Evolutionary conservation across 2,329 filamentous ascomycete species (phyloP).

Genomic region (Aschersonia sp.): DNA sequence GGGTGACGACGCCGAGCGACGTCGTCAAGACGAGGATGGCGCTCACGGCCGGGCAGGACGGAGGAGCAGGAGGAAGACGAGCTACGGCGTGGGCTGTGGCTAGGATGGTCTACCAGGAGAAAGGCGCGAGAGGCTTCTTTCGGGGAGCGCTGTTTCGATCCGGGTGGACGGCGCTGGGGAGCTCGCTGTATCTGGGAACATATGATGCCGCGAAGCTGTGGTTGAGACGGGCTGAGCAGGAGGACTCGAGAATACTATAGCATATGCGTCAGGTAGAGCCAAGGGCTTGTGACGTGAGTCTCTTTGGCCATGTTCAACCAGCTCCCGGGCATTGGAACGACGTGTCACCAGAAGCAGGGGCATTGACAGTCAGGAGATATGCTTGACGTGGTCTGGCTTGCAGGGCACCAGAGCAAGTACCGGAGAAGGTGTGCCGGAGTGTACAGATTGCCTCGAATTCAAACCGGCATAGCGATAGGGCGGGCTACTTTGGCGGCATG

Average conservation of each 20-base stretch:
- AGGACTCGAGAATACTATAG: constrained; percentile 19
- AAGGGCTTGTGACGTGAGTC: too few relatives aligned
- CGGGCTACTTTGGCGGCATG: too few relatives aligned
- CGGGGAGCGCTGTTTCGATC: constrained; percentile 59
- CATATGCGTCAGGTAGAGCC: too few relatives aligned
- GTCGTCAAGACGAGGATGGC: constrained; percentile 86
- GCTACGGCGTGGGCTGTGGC: constrained; percentile 40
- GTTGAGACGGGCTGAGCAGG: constrained; percentile 29
- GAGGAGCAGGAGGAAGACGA: constrained; percentile 8
- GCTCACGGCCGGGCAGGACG: constrained; percentile 40
- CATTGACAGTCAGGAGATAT: not conserved
- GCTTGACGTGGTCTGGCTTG: not conserved
- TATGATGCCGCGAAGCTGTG: constrained; percentile 69
- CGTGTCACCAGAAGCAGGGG: not conserved
- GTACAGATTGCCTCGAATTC: too few relatives aligned
- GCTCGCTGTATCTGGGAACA: constrained; percentile 71
- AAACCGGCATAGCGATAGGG: too few relatives aligned
- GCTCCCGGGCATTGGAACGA: too few relatives aligned
- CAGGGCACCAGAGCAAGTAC: not conserved
- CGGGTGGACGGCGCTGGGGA: constrained; percentile 70
- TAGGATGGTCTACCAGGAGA: constrained; percentile 46
- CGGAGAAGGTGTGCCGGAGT: too few relatives aligned
- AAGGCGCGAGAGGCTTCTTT: constrained; percentile 62
- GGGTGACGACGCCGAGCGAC: constrained; percentile 78
- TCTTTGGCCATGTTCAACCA: too few relatives aligned